Percentiles rank a stretch among this genome's conserved stretches.
These are phyloP conservation scores for Phaseolus coccineus DNA, from an alignment of 331 rosid species.

Conservation along the genomic window DNA sequence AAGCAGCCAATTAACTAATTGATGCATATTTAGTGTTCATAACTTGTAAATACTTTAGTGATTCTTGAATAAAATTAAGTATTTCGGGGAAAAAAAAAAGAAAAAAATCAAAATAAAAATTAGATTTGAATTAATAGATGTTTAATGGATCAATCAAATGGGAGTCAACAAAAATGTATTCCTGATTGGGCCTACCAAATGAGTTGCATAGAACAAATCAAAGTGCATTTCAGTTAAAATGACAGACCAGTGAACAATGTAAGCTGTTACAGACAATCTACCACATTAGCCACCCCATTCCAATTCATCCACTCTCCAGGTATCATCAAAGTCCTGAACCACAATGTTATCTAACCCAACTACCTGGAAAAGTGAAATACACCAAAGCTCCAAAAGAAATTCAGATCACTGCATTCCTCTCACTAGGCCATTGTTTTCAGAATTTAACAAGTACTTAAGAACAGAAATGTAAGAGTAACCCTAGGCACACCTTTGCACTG, in stretches of 20 bases:
- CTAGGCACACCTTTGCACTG: not conserved
- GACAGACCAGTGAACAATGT: conserved; percentile 19
- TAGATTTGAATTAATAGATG: no score
- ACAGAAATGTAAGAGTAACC: not conserved
- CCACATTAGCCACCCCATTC: conserved; percentile 19
- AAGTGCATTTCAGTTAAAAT: conserved; percentile 20
- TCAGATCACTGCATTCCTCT: not conserved
- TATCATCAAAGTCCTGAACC: conserved; percentile 29
- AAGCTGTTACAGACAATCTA: conserved; percentile 3
- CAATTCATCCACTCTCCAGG: conserved; percentile 41
- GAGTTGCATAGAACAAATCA: conserved; percentile 39
- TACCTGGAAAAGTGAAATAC: conserved; percentile 46
- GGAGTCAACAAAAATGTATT: conserved; percentile 17
- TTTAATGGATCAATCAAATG: not conserved
- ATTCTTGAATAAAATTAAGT: no score
- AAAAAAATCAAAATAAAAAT: no score
- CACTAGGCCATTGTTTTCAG: not conserved
- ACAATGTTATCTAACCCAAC: conserved; percentile 34
- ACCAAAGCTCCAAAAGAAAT: conserved; percentile 35
- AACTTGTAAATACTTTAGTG: no score
- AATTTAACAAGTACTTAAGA: not conserved
- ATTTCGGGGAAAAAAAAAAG: no score
- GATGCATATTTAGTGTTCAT: no score
- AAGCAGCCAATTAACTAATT: no score
- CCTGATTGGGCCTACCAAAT: conserved; percentile 32